Evolutionary conservation across 371 early-diverging fungal species (phyloP), one percentile per base, ranked within the genome.

Genomic region (Lichtheimia corymbifera): DNA sequence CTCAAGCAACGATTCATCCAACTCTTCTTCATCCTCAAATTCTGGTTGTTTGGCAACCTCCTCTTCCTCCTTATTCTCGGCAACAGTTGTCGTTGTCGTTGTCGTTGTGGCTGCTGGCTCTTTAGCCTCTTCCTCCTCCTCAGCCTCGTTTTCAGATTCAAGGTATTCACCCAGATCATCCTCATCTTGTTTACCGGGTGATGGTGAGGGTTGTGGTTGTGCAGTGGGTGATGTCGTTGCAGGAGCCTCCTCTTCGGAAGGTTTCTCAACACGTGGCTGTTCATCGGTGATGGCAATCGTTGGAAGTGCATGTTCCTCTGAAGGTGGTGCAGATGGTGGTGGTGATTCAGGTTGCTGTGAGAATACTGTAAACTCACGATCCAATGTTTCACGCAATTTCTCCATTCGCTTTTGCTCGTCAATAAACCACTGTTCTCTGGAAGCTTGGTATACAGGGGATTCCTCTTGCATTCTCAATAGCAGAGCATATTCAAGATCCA

Each of bases 401-500:
- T 22, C 14, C 27, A 45, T 44, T 3, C 45, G 57, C 5, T 27
- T 27, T n/a, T 25, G 43, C 9, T 22, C 22, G 15, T 35, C 42
- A 24, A n/a, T 59, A n/a, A 52, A 43, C 52, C 53, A 59, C 7
- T 50, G 41, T 4, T 51, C n/a, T 11, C 60, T 12, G 17, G 60
- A 50, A 14, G 40, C 52, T 12, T 52, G 50, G 17, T 59, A 59
- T 15, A 28, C 52, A 1, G 24, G 22, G 0, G 60, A 59, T 2
- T 24, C 17, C 42, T 59, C 60, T 17, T 47, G 51, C 14, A 52
- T 35, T 11, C 27, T 35, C 6, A 59, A 43, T n/a, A 59, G 30
- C 4, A 52, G 15, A 3, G 18, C 12, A 27, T 59, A 52, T 30
- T 59, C 60, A 6, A 42, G 52, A 4, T 59, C 52, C 7, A 59